phyloP scores from a whole-genome alignment of 2,329 filamentous ascomycete genomes.

The Fusarium graminum region DNA sequence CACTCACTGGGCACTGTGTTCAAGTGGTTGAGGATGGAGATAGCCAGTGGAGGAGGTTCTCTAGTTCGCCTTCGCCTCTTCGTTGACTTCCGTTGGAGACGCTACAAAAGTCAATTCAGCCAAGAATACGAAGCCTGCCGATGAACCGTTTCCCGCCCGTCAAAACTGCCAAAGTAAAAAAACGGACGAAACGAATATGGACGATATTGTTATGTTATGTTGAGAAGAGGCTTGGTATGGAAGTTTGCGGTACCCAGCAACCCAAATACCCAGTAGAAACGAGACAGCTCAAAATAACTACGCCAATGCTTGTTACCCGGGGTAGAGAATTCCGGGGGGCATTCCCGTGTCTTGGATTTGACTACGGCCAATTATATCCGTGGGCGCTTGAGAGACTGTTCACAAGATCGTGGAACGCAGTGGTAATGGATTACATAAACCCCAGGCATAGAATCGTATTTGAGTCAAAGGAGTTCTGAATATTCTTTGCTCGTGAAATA shows the following conservation, averaged over 20 bases:
- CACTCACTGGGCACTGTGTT: constrained; percentile 14
- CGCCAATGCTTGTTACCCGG: constrained; percentile 21
- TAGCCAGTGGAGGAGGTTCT: constrained; percentile 26
- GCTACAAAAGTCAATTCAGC: constrained; percentile 30
- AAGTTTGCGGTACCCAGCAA: constrained; percentile 6
- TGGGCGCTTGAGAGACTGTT: constrained; percentile 6
- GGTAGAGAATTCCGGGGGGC: constrained; percentile 11
- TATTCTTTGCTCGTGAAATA: background rate
- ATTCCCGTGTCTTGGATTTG: constrained; percentile 25
- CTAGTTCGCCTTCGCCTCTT: constrained; percentile 6
- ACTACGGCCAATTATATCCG: background rate
- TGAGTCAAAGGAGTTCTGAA: background rate
- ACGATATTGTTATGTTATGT: background rate
- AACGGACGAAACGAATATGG: background rate
- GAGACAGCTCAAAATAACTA: constrained; percentile 38
- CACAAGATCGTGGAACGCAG: background rate
- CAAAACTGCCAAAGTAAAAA: background rate
- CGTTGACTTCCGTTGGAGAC: constrained; percentile 17
- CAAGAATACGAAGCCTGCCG: constrained; percentile 20
- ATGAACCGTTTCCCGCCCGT: constrained; percentile 23
- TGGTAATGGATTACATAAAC: background rate
- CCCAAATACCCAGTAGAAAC: background rate
- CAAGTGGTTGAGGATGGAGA: background rate
- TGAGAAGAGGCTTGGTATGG: constrained; percentile 7
- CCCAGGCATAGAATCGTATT: background rate